Base-by-base conservation (phyloP, 768 basidiomycete species). In the Russula foetens region DNA sequence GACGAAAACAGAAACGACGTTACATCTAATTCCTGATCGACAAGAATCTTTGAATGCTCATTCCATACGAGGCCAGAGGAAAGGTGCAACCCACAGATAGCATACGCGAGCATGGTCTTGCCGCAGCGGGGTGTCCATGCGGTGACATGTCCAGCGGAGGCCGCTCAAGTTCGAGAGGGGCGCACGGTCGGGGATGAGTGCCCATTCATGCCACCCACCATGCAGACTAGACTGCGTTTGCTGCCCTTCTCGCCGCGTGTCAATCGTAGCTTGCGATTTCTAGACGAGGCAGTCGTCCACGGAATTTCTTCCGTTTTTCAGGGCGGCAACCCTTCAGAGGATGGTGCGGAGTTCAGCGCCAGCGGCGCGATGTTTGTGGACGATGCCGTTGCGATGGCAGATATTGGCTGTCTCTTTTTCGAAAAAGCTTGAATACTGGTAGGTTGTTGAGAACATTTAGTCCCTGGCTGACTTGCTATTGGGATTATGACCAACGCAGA, bases 111-210 rank as follows among this genome's bases (percentile, higher is more conserved):
- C 64, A 96, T 73, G 0, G 97, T 98, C 75, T 99, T 99, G 5
- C 97, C 97, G 68, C 95, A 98, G 15, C 96, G 0, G 96, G 94
- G 7, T 96, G 96, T 1, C 97, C 97, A 71, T 98, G 90, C 11
- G 98, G 73, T 21, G 98, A 72, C 0, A 99, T 92, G 12, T 97
- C 97, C 48, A 95, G 76, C 1, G 96, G 94, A 4, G 95, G 88
- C 64, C 90, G 87, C 3, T 96, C 88, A 2, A 79, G 67, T 93
- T 88, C 2, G 90, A 83, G 5, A 98, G n/a, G n/a, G 75, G 11
- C 91, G 81, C 0, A 88, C 82, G 1, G 81, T 71, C 0, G 95
- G 93, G 0, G 93, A 88, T 2, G 82, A 69, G 63, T 89, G 75
- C 60, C 88, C 86, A 67, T 89, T 90, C 5, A 80, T 65, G 39